Evolutionary conservation across 345 rosid genomes (phyloP).

Genomic region (Corymbia maculata): DNA sequence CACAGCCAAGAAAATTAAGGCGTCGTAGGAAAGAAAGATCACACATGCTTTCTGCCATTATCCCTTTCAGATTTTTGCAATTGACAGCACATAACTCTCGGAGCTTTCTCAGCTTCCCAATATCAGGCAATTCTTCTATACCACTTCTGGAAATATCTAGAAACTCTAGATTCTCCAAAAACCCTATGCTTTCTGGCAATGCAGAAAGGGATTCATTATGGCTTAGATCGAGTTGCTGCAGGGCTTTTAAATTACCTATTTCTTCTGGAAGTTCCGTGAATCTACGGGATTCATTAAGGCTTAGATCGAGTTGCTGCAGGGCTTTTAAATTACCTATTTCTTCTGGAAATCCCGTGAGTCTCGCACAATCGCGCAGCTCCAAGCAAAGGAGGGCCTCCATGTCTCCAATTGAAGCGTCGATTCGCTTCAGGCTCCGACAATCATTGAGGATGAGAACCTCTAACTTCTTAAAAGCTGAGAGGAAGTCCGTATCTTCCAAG

Average conservation of each 20-base stretch:
- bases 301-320: no score
- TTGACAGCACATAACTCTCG: accelerated
- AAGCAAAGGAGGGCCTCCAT: not conserved
- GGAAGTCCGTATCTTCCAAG: not conserved
- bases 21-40: no score
- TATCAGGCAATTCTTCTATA: no score
- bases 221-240: no score
- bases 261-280: no score
- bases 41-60: no score
- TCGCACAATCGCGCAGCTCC: accelerated
- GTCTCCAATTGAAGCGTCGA: not conserved
- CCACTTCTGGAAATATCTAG: accelerated
- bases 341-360: not conserved
- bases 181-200: not conserved
- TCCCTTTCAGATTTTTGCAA: accelerated
- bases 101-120: no score
- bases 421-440: not conserved
- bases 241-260: no score
- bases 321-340: not conserved
- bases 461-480: not conserved
- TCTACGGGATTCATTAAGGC: no score
- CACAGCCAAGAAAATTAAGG: accelerated
- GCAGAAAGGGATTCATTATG: accelerated
- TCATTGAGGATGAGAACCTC: not conserved
- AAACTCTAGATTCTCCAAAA: no score